Evolutionary conservation across 2,329 filamentous ascomycete species (phyloP), one percentile per base, ranked within the genome.

Genomic region (Sphaerulina musiva): DNA sequence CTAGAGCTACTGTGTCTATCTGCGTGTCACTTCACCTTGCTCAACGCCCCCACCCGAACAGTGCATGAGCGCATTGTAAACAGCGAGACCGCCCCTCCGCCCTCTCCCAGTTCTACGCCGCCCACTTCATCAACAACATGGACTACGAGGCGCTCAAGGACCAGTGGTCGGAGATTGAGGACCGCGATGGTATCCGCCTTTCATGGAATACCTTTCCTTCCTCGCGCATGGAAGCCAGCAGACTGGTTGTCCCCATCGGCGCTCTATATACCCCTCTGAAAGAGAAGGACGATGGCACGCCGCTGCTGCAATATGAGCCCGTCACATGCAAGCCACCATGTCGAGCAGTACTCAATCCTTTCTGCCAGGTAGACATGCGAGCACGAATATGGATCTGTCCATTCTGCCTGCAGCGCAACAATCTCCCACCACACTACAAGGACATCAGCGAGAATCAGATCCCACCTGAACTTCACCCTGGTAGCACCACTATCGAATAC

Each of bases 171-270:
- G 90, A 96, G 72, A 85, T 95, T 55, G 93, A 98, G 77, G 93
- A 98, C 69, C 85, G 89, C 64, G 93, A 98, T 83, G 93, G 93
- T 58, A 83, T 97, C 68, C 85, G 93, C 60, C 80, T 98, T 62
- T 96, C 92, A 75, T 98, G 93, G 93, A 98, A 98, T 72, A 95
- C 95, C 58, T 95, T 98, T 69, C 93, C 93, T 47, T 96, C 91
- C 77, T 92, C 92, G 68, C 89, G 93, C 71, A 96, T 98, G 90
- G 91, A 69, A 54, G 67, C 67, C 55, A 68, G 65, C 59, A 62
- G 67, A 31, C 65, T 69, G 51, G 66, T 69, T 12, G 93, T 97
- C 36, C 93, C 93, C 57, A 96, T 98, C 67, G 93, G 91, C 70
- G 91, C 90, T 62, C 81, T 96, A 46, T 97, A 97, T 74, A 98